These are phyloP conservation scores for Phtheirospermum japonicum DNA, from an alignment of 257 asterid species.

Conservation along the genomic window DNA sequence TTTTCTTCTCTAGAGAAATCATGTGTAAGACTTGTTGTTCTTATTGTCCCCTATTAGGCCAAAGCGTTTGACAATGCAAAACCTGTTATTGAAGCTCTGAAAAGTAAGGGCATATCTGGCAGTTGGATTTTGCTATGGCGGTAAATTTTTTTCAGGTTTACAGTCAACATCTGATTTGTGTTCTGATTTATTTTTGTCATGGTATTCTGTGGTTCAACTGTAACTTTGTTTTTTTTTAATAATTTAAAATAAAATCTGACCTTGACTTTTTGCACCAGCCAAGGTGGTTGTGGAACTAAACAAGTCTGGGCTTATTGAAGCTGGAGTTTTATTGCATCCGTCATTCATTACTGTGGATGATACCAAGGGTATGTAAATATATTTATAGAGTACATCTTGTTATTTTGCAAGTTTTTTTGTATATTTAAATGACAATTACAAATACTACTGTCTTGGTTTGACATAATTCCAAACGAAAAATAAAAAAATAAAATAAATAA, in stretches of 20 bases:
- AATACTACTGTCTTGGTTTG: no score
- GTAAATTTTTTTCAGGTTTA: constrained; percentile 36
- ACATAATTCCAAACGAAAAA: no score
- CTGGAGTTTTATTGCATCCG: constrained; percentile 62
- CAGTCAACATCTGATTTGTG: constrained; percentile 25
- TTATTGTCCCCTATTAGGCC: constrained; percentile 33
- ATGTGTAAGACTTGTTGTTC: not conserved
- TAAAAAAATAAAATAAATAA: no score
- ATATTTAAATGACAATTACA: no score
- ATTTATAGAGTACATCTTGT: no score
- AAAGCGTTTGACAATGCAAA: constrained; percentile 50
- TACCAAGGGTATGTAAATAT: constrained; percentile 41
- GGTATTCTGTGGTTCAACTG: no score
- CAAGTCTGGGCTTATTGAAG: no score
- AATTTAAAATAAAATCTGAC: constrained; percentile 38
- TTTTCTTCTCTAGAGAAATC: not conserved
- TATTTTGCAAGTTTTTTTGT: no score
- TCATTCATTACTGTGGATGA: constrained; percentile 47
- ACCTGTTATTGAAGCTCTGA: constrained; percentile 44
- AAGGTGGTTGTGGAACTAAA: no score
- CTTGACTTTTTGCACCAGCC: no score
- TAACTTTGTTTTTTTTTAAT: no score
- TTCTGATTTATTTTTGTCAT: no score
- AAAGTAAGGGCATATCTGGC: constrained; percentile 48
- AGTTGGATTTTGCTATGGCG: constrained; percentile 70